Evolutionary conservation across 163 green algal genomes (phyloP).

Genomic region (Scenedesmus sp.): DNA sequence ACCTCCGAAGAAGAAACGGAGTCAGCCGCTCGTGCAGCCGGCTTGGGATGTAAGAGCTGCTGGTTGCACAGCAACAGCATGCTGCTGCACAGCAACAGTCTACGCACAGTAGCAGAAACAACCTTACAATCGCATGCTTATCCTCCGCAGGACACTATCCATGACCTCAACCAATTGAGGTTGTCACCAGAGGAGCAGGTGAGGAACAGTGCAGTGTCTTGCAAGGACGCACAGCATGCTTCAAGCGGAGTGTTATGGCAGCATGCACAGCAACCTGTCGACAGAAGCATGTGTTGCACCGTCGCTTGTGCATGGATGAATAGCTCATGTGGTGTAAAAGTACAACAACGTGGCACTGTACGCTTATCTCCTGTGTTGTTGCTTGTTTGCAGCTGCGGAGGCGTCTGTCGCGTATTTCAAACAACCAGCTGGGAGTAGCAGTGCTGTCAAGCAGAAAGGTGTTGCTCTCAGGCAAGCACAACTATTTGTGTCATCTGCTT

Average conservation of each 20-base stretch:
- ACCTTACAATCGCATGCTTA: no score
- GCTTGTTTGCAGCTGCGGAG: constrained; percentile 6
- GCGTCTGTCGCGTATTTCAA: constrained; percentile 7
- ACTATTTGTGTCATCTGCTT: neutral
- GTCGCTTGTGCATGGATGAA: neutral
- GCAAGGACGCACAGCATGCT: neutral
- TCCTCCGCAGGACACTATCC: constrained; percentile 44
- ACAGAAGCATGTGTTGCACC: neutral
- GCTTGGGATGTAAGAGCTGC: constrained; percentile 46
- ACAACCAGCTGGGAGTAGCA: constrained; percentile 11
- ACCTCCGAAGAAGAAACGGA: neutral
- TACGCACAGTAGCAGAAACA: neutral
- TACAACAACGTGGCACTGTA: no score
- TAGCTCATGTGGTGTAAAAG: neutral
- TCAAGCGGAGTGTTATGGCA: neutral
- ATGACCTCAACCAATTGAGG: constrained; percentile 36
- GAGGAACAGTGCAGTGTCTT: neutral
- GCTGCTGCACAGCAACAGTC: no score
- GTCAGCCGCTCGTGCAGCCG: constrained; percentile 20
- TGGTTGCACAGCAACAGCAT: no score
- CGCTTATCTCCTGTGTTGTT: neutral
- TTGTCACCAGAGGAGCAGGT: constrained; percentile 32
- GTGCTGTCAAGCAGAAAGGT: neutral
- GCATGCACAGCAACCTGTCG: neutral
- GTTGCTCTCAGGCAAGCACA: neutral